Base-by-base conservation (phyloP, 768 basidiomycete genomes). In the Tulasnella calospora region DNA sequence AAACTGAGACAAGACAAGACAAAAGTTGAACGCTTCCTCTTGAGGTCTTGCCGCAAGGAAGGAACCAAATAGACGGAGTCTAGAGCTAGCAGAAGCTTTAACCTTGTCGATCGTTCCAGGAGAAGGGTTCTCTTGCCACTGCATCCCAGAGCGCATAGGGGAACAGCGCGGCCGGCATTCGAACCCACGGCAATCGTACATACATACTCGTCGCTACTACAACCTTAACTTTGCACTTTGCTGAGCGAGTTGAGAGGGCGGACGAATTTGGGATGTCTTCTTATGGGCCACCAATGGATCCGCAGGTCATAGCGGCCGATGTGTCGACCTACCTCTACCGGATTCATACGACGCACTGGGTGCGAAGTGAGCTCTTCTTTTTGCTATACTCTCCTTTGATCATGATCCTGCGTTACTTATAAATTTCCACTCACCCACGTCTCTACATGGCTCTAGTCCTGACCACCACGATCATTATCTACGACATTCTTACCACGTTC, bases 401-500 rank as follows among this genome's bases (percentile, higher is more conserved):
- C 17, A 23, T 10, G 2, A 4, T 6, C 23, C 47, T 19, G 21
- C 23, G n/a, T 5, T 2, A 4, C 44, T 33, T 23, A n/a, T 13
- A 6, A 30, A 15, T 17, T 72, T 4, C 10, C 19, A 3, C 23
- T 15, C 36, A 13, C 44, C 21, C 4, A 21, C 35, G 71, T 13
- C 2, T 13, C 5, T 46, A n/a, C 19, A 2, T 5, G 35, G 4
- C 47, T 44, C 35, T 51, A 76, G 75, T 76, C 46, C 19, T 55
- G 30, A 76, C 38, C 3, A 44, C 35, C 15, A 57, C 51, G 17
- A 55, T 76, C 61, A 27, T 76, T 21, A 57, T 76, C 33, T 76
- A 76, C 57, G 75, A 76, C 61, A 76, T 76, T 36, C 12, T 76
- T 4, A 61, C 41, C 27, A 57, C 75, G 19, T 61, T 76, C 41